Evolutionary conservation across 1,284 basidiomycete genomes (phyloP).

Genomic region (Ustilago nuda): DNA sequence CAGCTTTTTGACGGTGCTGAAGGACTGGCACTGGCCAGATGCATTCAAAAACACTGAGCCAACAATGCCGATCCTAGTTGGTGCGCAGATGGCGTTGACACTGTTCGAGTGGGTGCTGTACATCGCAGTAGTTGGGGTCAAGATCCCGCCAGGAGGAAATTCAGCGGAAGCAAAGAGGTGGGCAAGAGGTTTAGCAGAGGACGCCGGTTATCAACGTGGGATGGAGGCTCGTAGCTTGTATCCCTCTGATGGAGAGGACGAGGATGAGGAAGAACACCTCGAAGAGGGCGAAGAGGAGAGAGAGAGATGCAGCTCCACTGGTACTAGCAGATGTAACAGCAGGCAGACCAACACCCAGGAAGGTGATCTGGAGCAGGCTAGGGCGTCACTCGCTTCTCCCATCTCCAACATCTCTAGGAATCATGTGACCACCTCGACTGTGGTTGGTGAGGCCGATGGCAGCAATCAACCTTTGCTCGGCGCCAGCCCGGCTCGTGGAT

Average conservation of each 20-base stretch:
- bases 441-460: constrained; percentile 6
- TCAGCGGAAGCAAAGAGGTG: constrained; percentile 43
- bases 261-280: background rate
- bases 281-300: background rate
- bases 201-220: constrained; percentile 34
- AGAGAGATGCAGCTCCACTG: background rate
- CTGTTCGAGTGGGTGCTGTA: constrained; percentile 51
- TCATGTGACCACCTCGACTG: background rate
- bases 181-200: constrained; percentile 30
- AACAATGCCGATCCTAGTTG: constrained; percentile 43
- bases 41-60: constrained; percentile 31
- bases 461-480: constrained; percentile 34
- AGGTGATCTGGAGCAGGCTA: constrained; percentile 19
- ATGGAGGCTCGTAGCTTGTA: constrained; percentile 42
- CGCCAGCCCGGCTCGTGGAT: constrained; percentile 21
- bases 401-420: constrained; percentile 13
- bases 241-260: constrained; percentile 28
- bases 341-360: background rate
- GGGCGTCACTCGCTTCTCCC: constrained; percentile 14
- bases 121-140: constrained; percentile 53
- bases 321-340: background rate
- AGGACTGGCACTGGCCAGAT: constrained; percentile 30
- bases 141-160: constrained; percentile 50
- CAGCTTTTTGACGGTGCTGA: constrained; percentile 2
- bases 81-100: constrained; percentile 42